phyloP scores from a whole-genome alignment of 495 filamentous ascomycete genomes.

The Talaromyces adpressus region DNA sequence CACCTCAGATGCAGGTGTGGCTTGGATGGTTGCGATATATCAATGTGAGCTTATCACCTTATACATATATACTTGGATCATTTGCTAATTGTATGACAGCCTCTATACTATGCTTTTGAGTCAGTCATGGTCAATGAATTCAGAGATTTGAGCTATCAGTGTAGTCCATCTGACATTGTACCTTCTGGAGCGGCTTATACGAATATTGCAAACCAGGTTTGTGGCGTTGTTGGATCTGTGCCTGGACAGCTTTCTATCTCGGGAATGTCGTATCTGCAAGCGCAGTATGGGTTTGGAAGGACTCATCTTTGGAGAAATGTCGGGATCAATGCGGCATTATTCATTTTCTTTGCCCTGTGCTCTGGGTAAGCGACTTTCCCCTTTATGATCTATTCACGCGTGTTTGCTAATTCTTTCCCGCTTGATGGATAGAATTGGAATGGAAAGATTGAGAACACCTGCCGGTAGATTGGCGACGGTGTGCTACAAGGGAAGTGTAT shows the following conservation, averaged over 20 bases:
- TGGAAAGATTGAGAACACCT: constrained; percentile 19
- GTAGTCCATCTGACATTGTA: constrained; percentile 34
- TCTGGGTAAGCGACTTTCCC: not conserved
- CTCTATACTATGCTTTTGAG: constrained; percentile 41
- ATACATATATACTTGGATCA: not conserved
- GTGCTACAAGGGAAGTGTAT: constrained; percentile 10
- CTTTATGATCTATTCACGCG: not conserved
- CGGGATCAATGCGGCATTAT: constrained; percentile 61
- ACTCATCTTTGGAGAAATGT: constrained; percentile 62
- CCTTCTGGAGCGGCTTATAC: constrained; percentile 12
- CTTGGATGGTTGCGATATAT: constrained; percentile 47
- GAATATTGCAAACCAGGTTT: constrained; percentile 26
- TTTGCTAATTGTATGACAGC: not conserved
- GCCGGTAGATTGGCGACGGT: constrained; percentile 21
- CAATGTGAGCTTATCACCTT: constrained; percentile 28
- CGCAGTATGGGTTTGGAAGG: constrained; percentile 48
- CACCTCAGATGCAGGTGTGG: constrained; percentile 45
- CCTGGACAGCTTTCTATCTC: constrained; percentile 37
- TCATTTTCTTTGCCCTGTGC: constrained; percentile 17
- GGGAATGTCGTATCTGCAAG: constrained; percentile 44
- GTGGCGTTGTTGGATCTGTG: constrained; percentile 44
- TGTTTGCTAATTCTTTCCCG: not conserved
- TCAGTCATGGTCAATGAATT: constrained; percentile 55
- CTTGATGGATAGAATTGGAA: constrained; percentile 15
- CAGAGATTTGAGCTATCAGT: constrained; percentile 30